These are phyloP conservation scores for Aspergillus affinis DNA, from an alignment of 495 filamentous ascomycete species.

Conservation along the genomic window DNA sequence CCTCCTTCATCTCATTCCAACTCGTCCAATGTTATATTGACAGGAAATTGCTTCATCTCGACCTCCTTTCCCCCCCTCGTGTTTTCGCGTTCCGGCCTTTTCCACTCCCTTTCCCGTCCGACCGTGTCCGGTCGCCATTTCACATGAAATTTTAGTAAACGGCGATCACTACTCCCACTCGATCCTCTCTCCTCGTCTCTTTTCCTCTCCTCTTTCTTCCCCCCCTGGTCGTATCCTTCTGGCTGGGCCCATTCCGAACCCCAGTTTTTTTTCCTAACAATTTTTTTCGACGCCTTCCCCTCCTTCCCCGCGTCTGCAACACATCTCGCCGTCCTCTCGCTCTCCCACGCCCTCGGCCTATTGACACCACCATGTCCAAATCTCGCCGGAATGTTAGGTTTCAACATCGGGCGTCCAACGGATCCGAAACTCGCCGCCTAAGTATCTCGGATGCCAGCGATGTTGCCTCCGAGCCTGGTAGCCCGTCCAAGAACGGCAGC, in stretches of 20 bases:
- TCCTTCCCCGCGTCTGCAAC: slow-evolving; percentile 21
- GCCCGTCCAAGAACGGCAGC: slow-evolving; percentile 49
- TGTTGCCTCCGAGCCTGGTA: slow-evolving; percentile 61
- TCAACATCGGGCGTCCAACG: slow-evolving; percentile 57
- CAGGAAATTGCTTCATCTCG: slow-evolving; percentile 2
- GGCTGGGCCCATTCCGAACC: slow-evolving; percentile 16
- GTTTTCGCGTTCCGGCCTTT: slow-evolving; percentile 1
- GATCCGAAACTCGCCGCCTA: slow-evolving; percentile 51
- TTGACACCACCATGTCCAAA: slow-evolving; percentile 58
- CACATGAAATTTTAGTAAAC: slow-evolving; percentile 30
- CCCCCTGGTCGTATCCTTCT: slow-evolving; percentile 6
- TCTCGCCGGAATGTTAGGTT: slow-evolving; percentile 83
- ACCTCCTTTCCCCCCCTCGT: neutral
- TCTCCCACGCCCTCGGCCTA: slow-evolving; percentile 14
- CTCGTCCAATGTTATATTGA: neutral
- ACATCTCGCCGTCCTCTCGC: slow-evolving; percentile 12
- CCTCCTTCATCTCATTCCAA: slow-evolving; percentile 2
- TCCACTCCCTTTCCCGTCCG: slow-evolving; percentile 15
- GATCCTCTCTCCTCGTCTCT: slow-evolving; percentile 10
- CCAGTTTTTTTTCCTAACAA: slow-evolving; percentile 22
- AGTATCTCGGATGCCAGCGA: slow-evolving; percentile 84
- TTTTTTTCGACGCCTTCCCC: slow-evolving; percentile 19
- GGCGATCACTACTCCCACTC: slow-evolving; percentile 21
- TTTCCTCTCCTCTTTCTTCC: slow-evolving; percentile 4
- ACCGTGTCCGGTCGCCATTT: slow-evolving; percentile 21